Percentiles rank a stretch among this genome's conserved stretches.
Conservation (phyloP, 257 asterid species). For the Salvia miltiorrhiza region DNA sequence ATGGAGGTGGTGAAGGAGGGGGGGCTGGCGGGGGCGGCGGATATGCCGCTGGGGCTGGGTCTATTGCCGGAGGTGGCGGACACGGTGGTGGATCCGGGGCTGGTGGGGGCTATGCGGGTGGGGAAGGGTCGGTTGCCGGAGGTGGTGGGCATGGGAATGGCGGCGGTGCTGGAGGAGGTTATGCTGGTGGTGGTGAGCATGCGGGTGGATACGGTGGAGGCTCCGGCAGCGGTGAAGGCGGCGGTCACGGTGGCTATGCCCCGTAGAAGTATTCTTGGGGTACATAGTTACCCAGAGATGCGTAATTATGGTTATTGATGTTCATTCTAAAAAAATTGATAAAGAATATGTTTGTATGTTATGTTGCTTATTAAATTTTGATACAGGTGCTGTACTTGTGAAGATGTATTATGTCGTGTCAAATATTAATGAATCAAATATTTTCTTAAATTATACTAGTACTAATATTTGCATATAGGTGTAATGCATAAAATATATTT, state of each 20-base stretch:
- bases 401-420: background rate
- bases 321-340: background rate
- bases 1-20: slow-evolving; percentile 34
- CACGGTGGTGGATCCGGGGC: slow-evolving; percentile 26
- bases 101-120: slow-evolving; percentile 47
- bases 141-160: slow-evolving; percentile 32
- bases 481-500: too few relatives aligned
- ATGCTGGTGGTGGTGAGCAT: slow-evolving; percentile 39
- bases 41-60: background rate
- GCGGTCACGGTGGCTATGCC: slow-evolving; percentile 57
- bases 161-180: slow-evolving; percentile 37
- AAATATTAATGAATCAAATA: slow-evolving; percentile 4
- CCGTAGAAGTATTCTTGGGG: slow-evolving; percentile 19
- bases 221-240: slow-evolving; percentile 51
- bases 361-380: slow-evolving; percentile 7
- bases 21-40: slow-evolving; percentile 28
- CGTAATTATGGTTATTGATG: background rate
- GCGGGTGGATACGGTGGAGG: slow-evolving; percentile 50
- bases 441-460: background rate
- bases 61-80: slow-evolving; percentile 36
- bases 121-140: slow-evolving; percentile 29
- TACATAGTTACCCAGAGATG: slow-evolving; percentile 8
- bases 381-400: background rate
- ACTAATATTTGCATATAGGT: too few relatives aligned
- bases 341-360: background rate